These are phyloP conservation scores for Saturnispora kantuleensis DNA, from an alignment of 805 yeast genomes.

Conservation along the genomic window DNA sequence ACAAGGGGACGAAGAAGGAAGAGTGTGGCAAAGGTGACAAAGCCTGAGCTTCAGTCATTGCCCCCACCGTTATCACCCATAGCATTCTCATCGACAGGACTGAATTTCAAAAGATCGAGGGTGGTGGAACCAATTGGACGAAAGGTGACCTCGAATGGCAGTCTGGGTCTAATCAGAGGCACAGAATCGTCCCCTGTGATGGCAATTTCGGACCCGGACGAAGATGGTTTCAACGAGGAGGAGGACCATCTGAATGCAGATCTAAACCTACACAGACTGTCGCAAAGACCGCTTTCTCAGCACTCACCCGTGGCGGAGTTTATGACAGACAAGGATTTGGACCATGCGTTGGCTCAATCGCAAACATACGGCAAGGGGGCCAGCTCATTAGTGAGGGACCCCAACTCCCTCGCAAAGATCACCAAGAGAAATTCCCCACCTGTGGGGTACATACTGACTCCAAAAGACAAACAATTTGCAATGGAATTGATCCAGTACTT, in stretches of 20 bases:
- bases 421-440: background rate
- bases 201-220: slow-evolving; percentile 7
- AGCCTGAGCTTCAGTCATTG: background rate
- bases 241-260: slow-evolving; percentile 4
- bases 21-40: background rate
- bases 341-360: slow-evolving; percentile 27
- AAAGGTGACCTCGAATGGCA: too few species aligned
- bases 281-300: too few species aligned
- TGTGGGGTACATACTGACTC: background rate
- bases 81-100: too few species aligned
- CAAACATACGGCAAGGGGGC: slow-evolving; percentile 12
- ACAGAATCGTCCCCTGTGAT: slow-evolving; percentile 10
- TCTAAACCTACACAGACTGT: too few species aligned
- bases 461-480: slow-evolving; percentile 23
- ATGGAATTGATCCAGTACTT: slow-evolving; percentile 42
- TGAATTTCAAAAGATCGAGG: too few species aligned
- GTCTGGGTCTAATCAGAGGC: background rate
- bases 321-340: slow-evolving; percentile 43
- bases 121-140: too few species aligned
- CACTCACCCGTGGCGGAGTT: slow-evolving; percentile 44
- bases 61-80: background rate
- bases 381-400: slow-evolving; percentile 5
- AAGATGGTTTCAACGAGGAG: slow-evolving; percentile 4
- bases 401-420: slow-evolving; percentile 1
- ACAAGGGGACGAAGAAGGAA: background rate